A percentile compares a stretch with the other conserved stretches of the same genome.
These are phyloP conservation scores for Abelmoschus esculentus DNA, from an alignment of 345 rosid genomes.

Conservation along the genomic window DNA sequence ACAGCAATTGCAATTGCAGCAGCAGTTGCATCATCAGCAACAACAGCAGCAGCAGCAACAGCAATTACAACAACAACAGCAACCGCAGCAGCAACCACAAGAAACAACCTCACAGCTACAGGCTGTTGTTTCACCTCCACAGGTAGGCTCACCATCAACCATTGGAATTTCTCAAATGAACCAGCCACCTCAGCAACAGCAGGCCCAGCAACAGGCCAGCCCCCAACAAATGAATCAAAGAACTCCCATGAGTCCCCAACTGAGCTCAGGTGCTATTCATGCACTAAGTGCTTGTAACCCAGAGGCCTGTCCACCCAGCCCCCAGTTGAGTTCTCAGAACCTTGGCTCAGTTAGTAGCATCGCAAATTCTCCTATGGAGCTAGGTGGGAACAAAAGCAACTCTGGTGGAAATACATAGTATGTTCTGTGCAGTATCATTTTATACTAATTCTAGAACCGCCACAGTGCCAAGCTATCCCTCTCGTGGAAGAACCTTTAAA, in stretches of 20 bases:
- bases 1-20: no score
- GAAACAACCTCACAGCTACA: slow-evolving; percentile 37
- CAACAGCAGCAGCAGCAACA: no score
- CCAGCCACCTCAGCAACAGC: slow-evolving; percentile 33
- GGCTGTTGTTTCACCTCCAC: slow-evolving; percentile 57
- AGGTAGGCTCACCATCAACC: slow-evolving; percentile 69
- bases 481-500: background rate
- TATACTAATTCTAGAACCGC: background rate
- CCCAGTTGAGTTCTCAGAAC: slow-evolving; percentile 56
- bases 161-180: slow-evolving; percentile 56
- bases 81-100: background rate
- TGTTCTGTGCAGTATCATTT: background rate
- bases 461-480: background rate
- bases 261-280: slow-evolving; percentile 64
- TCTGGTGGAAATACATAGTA: slow-evolving; percentile 38
- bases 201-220: slow-evolving; percentile 42
- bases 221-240: slow-evolving; percentile 85
- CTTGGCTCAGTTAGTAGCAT: no score
- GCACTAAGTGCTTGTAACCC: slow-evolving; percentile 69
- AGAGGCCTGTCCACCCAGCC: slow-evolving; percentile 85
- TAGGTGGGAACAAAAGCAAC: slow-evolving; percentile 76
- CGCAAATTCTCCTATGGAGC: slow-evolving; percentile 64
- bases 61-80: no score
- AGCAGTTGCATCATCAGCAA: no score
- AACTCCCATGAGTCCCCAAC: slow-evolving; percentile 76